A percentile compares a stretch with the other conserved stretches of the same genome.
phyloP scores from a whole-genome alignment of 169 alveolate species.

The Pseudocohnilembus persalinus region DNA sequence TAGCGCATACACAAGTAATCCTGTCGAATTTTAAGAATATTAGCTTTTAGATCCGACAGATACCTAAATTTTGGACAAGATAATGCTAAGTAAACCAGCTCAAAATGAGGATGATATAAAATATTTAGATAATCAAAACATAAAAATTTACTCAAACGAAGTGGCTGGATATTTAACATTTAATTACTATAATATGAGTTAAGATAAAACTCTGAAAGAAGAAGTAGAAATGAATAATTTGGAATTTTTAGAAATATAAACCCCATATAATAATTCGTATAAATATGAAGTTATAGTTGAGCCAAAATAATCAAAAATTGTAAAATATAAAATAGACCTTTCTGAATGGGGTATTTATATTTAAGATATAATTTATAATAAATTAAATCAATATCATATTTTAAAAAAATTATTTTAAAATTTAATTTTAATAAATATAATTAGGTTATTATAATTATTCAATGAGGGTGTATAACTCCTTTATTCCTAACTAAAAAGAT shows the following conservation, averaged over 20 bases:
- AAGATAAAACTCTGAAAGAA: constrained; percentile 11
- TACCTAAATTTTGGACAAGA: neutral
- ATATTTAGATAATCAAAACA: neutral
- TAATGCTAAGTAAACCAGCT: neutral
- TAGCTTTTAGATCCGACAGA: neutral
- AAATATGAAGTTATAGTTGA: constrained; percentile 19
- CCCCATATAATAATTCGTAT: constrained; percentile 27
- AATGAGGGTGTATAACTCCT: too few relatives aligned
- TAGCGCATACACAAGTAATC: constrained; percentile 50
- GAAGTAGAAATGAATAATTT: constrained; percentile 22
- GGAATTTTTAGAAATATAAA: constrained; percentile 21
- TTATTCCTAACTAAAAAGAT: too few relatives aligned
- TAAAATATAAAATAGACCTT: constrained; percentile 14
- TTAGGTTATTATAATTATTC: too few relatives aligned
- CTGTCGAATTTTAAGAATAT: constrained; percentile 29
- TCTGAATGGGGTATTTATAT: neutral
- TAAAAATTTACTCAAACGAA: neutral
- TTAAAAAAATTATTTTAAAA: too few relatives aligned
- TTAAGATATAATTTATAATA: too few relatives aligned
- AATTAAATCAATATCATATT: too few relatives aligned
- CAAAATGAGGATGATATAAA: neutral
- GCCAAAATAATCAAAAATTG: constrained; percentile 23
- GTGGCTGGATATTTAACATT: constrained; percentile 27
- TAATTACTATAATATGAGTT: constrained; percentile 4
- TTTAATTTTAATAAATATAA: too few relatives aligned